Conservation (phyloP, 2,329 filamentous ascomycete genomes). For the Cordyceps cicadae region DNA sequence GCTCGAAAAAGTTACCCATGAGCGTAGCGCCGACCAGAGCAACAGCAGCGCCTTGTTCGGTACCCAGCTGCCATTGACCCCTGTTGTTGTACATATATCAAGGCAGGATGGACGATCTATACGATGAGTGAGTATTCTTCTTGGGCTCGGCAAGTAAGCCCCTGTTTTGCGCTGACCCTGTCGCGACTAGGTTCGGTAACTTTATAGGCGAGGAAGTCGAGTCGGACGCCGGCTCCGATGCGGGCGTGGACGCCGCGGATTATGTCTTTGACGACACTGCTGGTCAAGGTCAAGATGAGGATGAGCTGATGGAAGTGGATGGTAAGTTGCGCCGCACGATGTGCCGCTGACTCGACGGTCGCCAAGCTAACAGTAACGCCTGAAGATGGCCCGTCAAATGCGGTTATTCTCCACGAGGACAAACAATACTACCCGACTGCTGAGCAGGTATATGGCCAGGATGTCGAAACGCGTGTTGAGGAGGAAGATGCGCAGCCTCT, state of each 20-base stretch:
- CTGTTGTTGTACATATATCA: constrained; percentile 11
- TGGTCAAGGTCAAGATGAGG: constrained; percentile 54
- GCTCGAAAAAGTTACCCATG: constrained; percentile 17
- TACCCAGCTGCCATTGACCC: constrained; percentile 18
- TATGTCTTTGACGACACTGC: constrained; percentile 76
- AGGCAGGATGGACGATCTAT: constrained; percentile 78
- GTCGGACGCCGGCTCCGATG: constrained; percentile 79
- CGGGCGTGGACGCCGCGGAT: constrained; percentile 63
- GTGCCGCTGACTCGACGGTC: constrained; percentile 7
- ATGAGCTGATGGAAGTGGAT: constrained; percentile 92
- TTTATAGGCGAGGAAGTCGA: constrained; percentile 88
- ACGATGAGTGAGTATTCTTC: constrained; percentile 66
- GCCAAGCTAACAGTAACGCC: constrained; percentile 19
- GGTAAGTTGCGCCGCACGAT: constrained; percentile 36
- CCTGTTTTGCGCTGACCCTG: constrained; percentile 5
- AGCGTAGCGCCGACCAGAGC: neutral
- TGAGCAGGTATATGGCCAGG: constrained; percentile 85
- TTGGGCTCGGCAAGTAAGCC: neutral
- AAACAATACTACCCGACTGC: constrained; percentile 99
- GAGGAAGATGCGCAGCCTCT: constrained; percentile 95
- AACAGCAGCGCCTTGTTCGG: constrained; percentile 1
- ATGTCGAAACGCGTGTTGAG: constrained; percentile 91
- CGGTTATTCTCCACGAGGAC: constrained; percentile 96
- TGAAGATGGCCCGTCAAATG: constrained; percentile 78
- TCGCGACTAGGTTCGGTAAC: constrained; percentile 74